phyloP scores from a whole-genome alignment of 768 basidiomycete genomes.

The Albatrellus ellisii region DNA sequence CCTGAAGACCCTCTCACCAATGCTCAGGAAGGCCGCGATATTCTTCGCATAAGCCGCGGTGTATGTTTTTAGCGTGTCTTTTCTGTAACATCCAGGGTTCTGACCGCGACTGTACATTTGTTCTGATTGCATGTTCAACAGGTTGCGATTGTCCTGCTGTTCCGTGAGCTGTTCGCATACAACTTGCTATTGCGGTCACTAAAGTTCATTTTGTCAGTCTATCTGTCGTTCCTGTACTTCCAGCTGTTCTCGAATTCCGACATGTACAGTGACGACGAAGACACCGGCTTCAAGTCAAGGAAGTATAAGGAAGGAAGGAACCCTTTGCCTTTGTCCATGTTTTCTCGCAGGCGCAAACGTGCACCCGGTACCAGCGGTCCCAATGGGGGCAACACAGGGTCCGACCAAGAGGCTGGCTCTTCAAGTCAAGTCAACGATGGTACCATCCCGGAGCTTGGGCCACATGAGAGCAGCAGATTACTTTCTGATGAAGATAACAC shows the following conservation, averaged over 20 bases:
- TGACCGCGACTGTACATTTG: not conserved
- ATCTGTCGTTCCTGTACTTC: constrained; percentile 36
- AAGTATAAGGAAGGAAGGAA: constrained; percentile 2
- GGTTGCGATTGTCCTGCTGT: constrained; percentile 40
- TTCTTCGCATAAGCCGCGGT: constrained; percentile 39
- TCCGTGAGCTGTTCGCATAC: constrained; percentile 25
- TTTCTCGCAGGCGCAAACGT: not conserved
- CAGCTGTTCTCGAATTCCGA: constrained; percentile 44
- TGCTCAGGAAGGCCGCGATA: constrained; percentile 25
- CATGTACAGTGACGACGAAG: constrained; percentile 36
- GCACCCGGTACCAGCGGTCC: not conserved
- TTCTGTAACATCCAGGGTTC: not conserved
- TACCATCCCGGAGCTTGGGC: not conserved
- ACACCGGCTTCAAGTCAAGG: constrained; percentile 9
- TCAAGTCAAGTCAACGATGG: not conserved
- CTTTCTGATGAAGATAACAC: not conserved
- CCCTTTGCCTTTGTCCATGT: not conserved
- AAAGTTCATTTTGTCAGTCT: constrained; percentile 24
- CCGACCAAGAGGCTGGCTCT: not conserved
- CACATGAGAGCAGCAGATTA: not conserved
- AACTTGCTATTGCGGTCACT: not conserved
- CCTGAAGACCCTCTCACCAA: constrained; percentile 14
- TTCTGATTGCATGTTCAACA: constrained; percentile 11
- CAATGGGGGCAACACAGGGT: not conserved
- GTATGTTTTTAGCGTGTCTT: constrained; percentile 20